A percentile compares a stretch with the other conserved stretches of the same genome.
Evolutionary conservation across 2,329 filamentous ascomycete species (phyloP).

Genomic region (Talaromyces sp.): DNA sequence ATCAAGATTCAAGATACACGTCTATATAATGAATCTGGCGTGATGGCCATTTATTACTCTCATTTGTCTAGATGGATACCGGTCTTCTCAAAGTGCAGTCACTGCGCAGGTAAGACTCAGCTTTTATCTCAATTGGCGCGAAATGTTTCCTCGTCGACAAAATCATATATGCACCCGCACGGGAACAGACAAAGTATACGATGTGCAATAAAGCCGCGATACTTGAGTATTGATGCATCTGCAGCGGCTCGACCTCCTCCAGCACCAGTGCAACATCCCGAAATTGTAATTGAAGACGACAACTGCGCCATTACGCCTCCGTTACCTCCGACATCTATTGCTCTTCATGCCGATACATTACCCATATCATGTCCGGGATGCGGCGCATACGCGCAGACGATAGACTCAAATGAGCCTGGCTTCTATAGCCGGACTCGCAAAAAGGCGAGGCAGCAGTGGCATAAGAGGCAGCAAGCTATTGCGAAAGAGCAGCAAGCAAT

Average conservation of each 20-base stretch:
- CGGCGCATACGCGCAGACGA: conserved; percentile 57
- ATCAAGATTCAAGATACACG: not conserved
- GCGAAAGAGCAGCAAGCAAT: conserved; percentile 1
- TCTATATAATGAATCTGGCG: not conserved
- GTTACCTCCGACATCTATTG: conserved; percentile 18
- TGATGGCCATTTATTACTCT: conserved; percentile 2
- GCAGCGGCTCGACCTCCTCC: not conserved
- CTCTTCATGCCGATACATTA: conserved; percentile 30
- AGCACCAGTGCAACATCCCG: conserved; percentile 17
- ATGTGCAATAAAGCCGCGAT: not conserved
- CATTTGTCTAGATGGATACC: conserved; percentile 10
- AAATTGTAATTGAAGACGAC: not conserved
- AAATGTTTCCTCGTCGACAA: not conserved
- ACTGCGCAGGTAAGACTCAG: not conserved
- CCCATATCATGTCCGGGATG: conserved; percentile 60
- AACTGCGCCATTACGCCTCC: conserved; percentile 8
- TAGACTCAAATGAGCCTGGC: conserved; percentile 53
- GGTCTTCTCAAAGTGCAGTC: conserved; percentile 4
- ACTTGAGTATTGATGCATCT: not conserved
- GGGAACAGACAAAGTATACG: not conserved
- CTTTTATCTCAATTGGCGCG: conserved; percentile 6
- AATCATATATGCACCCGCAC: not conserved
- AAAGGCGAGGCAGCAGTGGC: conserved; percentile 32
- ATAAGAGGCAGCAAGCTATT: conserved; percentile 14
- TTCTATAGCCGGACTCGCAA: conserved; percentile 54